These are phyloP conservation scores for Crucibulum parvulum DNA, from an alignment of 1,284 basidiomycete genomes.

Conservation along the genomic window DNA sequence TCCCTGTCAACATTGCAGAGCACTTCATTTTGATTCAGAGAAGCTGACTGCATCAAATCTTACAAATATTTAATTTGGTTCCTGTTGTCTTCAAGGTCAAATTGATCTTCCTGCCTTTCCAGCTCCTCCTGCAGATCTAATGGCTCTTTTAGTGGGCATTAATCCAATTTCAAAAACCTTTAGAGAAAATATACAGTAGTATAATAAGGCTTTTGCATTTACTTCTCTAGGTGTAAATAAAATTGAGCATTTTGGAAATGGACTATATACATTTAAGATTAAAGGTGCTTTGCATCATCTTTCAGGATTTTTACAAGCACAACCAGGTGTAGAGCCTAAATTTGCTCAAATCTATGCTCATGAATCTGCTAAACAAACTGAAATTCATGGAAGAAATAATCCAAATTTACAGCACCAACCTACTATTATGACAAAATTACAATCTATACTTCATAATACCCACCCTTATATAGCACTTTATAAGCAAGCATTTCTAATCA, in stretches of 20 bases:
- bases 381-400: slow-evolving; percentile 16
- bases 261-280: slow-evolving; percentile 26
- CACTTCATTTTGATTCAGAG: slow-evolving; percentile 9
- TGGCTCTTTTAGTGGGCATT: slow-evolving; percentile 16
- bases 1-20: slow-evolving; percentile 5
- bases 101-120: background rate
- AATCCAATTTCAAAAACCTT: slow-evolving; percentile 19
- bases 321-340: slow-evolving; percentile 7
- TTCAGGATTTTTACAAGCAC: slow-evolving; percentile 31
- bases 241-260: slow-evolving; percentile 18
- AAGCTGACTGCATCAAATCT: background rate
- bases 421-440: slow-evolving; percentile 21
- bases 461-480: slow-evolving; percentile 20
- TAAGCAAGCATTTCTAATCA: slow-evolving; percentile 12
- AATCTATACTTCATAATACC: slow-evolving; percentile 16
- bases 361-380: slow-evolving; percentile 27
- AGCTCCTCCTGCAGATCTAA: slow-evolving; percentile 8
- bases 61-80: slow-evolving; percentile 1
- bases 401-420: slow-evolving; percentile 18
- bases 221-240: slow-evolving; percentile 38
- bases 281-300: slow-evolving; percentile 39
- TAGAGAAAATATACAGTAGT: slow-evolving; percentile 32
- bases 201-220: slow-evolving; percentile 45
- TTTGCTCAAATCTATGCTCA: slow-evolving; percentile 46
- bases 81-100: slow-evolving; percentile 10